Conservation (phyloP, 1,284 basidiomycete species). For the Marasmius sp. region DNA sequence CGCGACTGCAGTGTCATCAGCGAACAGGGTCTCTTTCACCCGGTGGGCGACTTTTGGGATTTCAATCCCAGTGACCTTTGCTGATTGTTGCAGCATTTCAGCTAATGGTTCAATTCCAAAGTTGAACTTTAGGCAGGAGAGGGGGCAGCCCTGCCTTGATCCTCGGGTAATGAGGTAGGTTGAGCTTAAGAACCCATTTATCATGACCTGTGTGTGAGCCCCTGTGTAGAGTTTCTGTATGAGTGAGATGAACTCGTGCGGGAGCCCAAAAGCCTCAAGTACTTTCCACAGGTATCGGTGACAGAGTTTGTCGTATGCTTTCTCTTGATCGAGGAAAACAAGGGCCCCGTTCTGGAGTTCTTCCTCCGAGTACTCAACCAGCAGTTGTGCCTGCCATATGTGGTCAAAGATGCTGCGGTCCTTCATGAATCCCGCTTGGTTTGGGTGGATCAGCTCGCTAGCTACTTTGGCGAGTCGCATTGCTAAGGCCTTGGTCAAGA, state of each 20-base stretch:
- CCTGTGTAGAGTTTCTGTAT: constrained; percentile 18
- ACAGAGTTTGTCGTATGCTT: constrained; percentile 15
- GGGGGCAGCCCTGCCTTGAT: constrained; percentile 23
- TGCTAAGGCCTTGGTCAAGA: too few species aligned
- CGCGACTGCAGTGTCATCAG: constrained; percentile 31
- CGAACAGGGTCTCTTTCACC: constrained; percentile 26
- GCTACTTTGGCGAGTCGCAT: too few species aligned
- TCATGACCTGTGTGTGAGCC: constrained; percentile 16
- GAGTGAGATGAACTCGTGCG: constrained; percentile 14
- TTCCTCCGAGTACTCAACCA: constrained; percentile 20
- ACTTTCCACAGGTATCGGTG: constrained; percentile 23
- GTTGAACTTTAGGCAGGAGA: constrained; percentile 29
- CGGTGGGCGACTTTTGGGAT: constrained; percentile 12
- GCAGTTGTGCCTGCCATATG: constrained; percentile 12
- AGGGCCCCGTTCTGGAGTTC: constrained; percentile 20
- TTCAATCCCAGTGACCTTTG: constrained; percentile 15
- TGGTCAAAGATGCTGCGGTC: constrained; percentile 19
- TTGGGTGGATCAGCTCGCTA: too few species aligned
- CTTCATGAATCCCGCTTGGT: constrained; percentile 23
- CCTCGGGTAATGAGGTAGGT: constrained; percentile 20
- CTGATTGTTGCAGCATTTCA: constrained; percentile 10
- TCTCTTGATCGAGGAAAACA: constrained; percentile 21
- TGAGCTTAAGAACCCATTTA: constrained; percentile 18
- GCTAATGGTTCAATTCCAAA: constrained; percentile 24
- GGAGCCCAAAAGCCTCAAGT: constrained; percentile 11